Conservation (phyloP, 2,329 filamentous ascomycete species). For the Zasmidium cellare region DNA sequence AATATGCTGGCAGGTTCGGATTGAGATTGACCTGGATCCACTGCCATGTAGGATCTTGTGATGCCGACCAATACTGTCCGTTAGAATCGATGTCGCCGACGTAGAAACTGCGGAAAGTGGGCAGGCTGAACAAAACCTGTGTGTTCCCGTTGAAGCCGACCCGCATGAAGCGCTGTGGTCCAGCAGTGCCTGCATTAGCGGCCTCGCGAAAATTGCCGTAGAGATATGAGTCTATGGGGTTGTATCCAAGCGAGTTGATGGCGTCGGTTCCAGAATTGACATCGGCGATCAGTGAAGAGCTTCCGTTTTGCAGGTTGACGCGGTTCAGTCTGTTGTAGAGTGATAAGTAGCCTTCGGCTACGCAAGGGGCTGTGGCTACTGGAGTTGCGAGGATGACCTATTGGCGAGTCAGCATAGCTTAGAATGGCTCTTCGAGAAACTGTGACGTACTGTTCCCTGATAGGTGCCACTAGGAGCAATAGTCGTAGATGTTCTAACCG, state of each 20-base stretch:
- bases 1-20: slow-evolving; percentile 5
- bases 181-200: slow-evolving; percentile 1
- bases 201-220: slow-evolving; percentile 14
- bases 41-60: slow-evolving; percentile 5
- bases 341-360: slow-evolving; percentile 10
- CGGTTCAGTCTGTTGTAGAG: slow-evolving; percentile 1
- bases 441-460: slow-evolving; percentile 13
- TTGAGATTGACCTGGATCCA: slow-evolving; percentile 14
- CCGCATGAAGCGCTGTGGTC: neutral
- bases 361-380: neutral
- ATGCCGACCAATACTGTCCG: slow-evolving; percentile 12
- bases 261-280: neutral
- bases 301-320: neutral
- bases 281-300: neutral
- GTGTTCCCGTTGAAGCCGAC: slow-evolving; percentile 7
- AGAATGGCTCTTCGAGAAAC: neutral
- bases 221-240: slow-evolving; percentile 13
- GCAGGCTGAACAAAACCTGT: slow-evolving; percentile 5
- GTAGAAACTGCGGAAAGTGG: slow-evolving; percentile 1
- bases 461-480: slow-evolving; percentile 13
- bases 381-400: neutral
- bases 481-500: slow-evolving; percentile 9
- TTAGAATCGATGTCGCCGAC: slow-evolving; percentile 11
- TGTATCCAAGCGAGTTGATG: slow-evolving; percentile 15
- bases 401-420: neutral